Percentiles rank a stretch among this genome's conserved stretches.
Conservation (phyloP, 164 flowering plant species). For the Chimonanthus salicifolius region DNA sequence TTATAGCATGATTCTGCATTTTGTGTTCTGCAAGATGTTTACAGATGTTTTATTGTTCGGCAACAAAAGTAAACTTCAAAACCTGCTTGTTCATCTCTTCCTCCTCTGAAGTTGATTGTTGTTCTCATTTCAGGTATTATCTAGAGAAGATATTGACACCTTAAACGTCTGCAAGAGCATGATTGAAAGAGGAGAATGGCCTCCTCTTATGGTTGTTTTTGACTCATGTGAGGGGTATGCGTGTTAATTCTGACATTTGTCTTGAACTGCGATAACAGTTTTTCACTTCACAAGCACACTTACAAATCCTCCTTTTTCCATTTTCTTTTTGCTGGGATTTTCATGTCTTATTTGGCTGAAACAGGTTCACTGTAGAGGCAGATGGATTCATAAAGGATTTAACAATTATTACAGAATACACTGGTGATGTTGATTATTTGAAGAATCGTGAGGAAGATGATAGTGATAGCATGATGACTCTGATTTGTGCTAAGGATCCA, state of each 20-base stretch:
- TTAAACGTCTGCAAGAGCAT: constrained; percentile 65
- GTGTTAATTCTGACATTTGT: background rate
- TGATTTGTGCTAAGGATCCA: constrained; percentile 54
- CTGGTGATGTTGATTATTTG: constrained; percentile 89
- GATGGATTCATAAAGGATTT: constrained; percentile 68
- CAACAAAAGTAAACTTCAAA: background rate
- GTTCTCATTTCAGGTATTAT: constrained; percentile 40
- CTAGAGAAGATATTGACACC: constrained; percentile 69
- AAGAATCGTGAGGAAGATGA: constrained; percentile 81
- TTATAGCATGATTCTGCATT: background rate
- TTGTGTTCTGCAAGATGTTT: background rate
- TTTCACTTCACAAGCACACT: background rate
- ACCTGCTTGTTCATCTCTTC: background rate
- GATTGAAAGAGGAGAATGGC: constrained; percentile 90
- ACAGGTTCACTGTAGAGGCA: constrained; percentile 92
- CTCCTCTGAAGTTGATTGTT: no score
- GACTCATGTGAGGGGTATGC: constrained; percentile 86
- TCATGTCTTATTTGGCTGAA: background rate
- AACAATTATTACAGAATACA: constrained; percentile 84
- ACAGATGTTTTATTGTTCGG: background rate
- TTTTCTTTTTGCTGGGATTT: background rate
- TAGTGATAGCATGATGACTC: constrained; percentile 84
- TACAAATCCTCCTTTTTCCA: background rate
- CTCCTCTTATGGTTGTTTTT: constrained; percentile 79
- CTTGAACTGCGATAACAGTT: background rate